Base-by-base conservation (phyloP, 208 protist genomes). In the Strigomonas culicis region DNA sequence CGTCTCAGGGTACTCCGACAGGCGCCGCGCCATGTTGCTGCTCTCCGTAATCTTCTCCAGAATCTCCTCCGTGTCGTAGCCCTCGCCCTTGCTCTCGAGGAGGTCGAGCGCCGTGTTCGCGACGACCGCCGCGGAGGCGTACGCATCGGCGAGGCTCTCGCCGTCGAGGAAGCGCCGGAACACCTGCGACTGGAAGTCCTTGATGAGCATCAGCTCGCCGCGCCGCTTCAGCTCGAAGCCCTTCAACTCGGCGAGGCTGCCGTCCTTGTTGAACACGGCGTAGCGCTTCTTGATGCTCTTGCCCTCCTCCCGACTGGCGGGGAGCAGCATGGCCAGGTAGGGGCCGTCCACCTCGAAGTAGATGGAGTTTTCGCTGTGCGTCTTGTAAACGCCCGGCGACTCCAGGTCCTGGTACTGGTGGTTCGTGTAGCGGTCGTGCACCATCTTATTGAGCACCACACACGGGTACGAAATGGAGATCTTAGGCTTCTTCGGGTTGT, bases 181-280 rank as follows among this genome's bases (percentile, higher is more conserved):
- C 1, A 98, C 86, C 58, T 98, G 77, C 10, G 85, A 87, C 79
- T 99, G 98, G 79, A 99, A 99, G 50, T 98, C 85, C 70, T 99
- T 99, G 79, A 99, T 98, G 22, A 99, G 77, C 81, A 98, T 93
- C 30, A 99, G 88, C 86, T 99, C 99, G n/a, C 99, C 99, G 66
- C 99, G 88, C 36, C 99, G 93, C 83, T 99, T 99, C n/a, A 99
- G 74, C 84, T 99, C 99, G 73, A 99, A 99, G 4, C 99, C 99
- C 73, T 99, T 99, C 2, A 99, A 86, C 80, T 99, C 99, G 13
- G 97, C 95, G n/a, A 99, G 77, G 28, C 73, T 62, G 24, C 98
- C 97, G 64, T 99, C 88, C 1, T 87, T 72, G 75, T 99, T 95
- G 82, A 99, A 99, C 6, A 99, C 99, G 30, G 98, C 99, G 84